Evolutionary conservation across 2,329 filamentous ascomycete species (phyloP), one percentile per base, ranked within the genome.

Genomic region (Salinomyces thailandicus): DNA sequence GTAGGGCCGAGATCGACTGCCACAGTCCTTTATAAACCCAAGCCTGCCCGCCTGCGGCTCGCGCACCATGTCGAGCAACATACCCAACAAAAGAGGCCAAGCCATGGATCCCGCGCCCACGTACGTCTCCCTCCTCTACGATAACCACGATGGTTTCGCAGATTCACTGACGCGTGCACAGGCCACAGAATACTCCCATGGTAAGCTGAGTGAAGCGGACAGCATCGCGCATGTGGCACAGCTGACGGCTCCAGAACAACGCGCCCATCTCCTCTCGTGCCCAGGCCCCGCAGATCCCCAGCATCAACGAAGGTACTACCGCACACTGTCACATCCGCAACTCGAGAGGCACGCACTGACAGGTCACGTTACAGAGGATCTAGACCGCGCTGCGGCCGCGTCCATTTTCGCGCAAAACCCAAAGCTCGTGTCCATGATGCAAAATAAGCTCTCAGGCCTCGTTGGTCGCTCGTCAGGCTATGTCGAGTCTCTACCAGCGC

Each of bases 221-320:
- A n/a, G n/a, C n/a, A n/a, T 26, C 22, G 22, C 22, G 9, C 22
- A 26, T 26, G 22, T 26, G 22, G 22, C 22, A n/a, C 9, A 7
- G 28, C 28, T 33, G 12, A n/a, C 11, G 31, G 9, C 22, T n/a
- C 9, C 20, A 36, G 30, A 86, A 79, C 67, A 87, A 89, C 70
- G 91, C 93, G 51, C 91, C 91, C 49, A 96, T 98, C 67, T 93
- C 87, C 36, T 96, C 89, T 45, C 89, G 91, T 66, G 91, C 93
- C 52, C 86, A 94, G 68, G 85, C 94, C 68, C 91, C 91, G 45
- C 85, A 82, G 50, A 81, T 98, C 46, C 72, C 85, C 50, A 95
- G 85, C 64, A 96, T 98, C 70, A 91, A 89, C 64, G 91, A 98
- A 78, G 91, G 91, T 96, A 68, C 63, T 75, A 12, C 26, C 24